These are phyloP conservation scores for Pythium grandisporangium DNA, from an alignment of 352 stramenopile species.

Conservation along the genomic window DNA sequence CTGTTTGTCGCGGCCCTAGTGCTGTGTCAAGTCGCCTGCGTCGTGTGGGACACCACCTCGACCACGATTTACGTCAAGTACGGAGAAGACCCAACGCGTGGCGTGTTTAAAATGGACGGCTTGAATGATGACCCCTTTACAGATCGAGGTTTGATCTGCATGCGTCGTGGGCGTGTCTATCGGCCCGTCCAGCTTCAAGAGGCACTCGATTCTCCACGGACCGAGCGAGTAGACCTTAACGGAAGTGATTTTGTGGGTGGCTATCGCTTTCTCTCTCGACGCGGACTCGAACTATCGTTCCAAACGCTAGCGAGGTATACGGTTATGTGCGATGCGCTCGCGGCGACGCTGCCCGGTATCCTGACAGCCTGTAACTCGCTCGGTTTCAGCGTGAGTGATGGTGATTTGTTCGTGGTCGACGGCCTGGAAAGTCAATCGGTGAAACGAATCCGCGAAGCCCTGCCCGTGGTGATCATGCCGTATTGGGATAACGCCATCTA, in stretches of 20 bases:
- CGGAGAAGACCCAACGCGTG: constrained; percentile 3
- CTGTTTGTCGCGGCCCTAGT: constrained; percentile 17
- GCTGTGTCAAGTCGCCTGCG: constrained; percentile 15
- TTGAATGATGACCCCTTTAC: constrained; percentile 34
- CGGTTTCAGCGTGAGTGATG: constrained; percentile 17
- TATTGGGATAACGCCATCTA: constrained; percentile 18
- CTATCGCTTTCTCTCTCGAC: constrained; percentile 16
- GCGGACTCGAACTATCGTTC: constrained; percentile 1
- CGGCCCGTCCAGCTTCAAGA: constrained; percentile 19
- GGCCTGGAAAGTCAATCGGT: constrained; percentile 3
- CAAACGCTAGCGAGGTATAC: constrained; percentile 2
- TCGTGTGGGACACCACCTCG: constrained; percentile 6
- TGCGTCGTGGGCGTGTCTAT: constrained; percentile 13
- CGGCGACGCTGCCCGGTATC: constrained; percentile 9
- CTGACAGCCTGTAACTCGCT: constrained; percentile 7
- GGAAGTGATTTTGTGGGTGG: background rate
- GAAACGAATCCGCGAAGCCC: constrained; percentile 5
- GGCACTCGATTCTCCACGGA: constrained; percentile 1
- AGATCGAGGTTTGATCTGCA: constrained; percentile 29
- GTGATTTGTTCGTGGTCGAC: constrained; percentile 13
- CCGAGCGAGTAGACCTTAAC: constrained; percentile 6
- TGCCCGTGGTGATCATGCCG: constrained; percentile 25
- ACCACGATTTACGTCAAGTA: background rate
- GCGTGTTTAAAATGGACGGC: constrained; percentile 14
- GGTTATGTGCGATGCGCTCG: constrained; percentile 9